Base-by-base conservation (phyloP, 352 stramenopile genomes). In the Pythium phragmiticola region DNA sequence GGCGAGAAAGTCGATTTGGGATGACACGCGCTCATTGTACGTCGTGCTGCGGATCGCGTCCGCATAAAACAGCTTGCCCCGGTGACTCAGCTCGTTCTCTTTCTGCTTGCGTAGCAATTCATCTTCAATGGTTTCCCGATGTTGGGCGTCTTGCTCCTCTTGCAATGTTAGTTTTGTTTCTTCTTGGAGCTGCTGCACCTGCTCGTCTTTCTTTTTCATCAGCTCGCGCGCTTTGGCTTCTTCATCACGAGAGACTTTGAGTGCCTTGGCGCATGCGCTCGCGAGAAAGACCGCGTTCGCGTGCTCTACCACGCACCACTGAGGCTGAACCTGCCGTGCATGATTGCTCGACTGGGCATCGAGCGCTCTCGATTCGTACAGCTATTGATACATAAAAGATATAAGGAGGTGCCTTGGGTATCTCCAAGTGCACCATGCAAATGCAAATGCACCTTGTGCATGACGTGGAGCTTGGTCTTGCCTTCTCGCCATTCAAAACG, bases 401-500 rank as follows among this genome's bases (percentile, higher is more conserved):
- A 7, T 28, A 8, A 21, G 45, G n/a, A 13, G 36, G n/a, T 62
- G 55, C 28, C 3, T 37, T 45, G 39, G 11, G 0, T 12, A 17
- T n/a, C 16, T 7, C 17, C 19, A 39, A 6, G 34, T 11, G 4
- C 34, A 39, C 34, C 34, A 39, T 13, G 2, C 2, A 17, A n/a
- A 41, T 58, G 39, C 56, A 89, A n/a, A 41, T 58, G 39, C 56
- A 89, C 82, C 77, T 90, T 87, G 51, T 93, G 79, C 34, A 69
- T 74, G 5, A 84, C 65, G 12, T 80, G 60, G 9, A 93, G 65
- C 52, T 89, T 87, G 8, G 81, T 87, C 51, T 76, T 76, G 7
- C 71, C 84, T 58, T 89, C 72, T 33, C 78, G 63, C 80, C 80
- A 92, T 65, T 93, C 84, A n/a, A 88, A 75, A 12, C 82, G 77